phyloP scores from a whole-genome alignment of 768 basidiomycete species.

The Pholiota molesta region DNA sequence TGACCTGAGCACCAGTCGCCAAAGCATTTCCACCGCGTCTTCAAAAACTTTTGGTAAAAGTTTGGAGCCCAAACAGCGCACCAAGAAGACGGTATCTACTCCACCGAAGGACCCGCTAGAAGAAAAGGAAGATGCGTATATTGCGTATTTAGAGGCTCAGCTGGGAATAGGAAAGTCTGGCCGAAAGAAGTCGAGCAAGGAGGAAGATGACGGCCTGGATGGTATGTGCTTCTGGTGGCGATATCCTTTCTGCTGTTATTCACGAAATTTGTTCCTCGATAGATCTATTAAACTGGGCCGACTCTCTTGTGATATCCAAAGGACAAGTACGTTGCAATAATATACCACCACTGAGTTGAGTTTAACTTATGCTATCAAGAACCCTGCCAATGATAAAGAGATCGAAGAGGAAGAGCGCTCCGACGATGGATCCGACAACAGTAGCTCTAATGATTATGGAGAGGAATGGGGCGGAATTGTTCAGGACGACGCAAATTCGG shows the following conservation, averaged over 20 bases:
- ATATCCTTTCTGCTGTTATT: not conserved
- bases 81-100: not conserved
- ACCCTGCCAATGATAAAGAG: conserved; percentile 19
- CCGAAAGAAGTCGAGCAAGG: conserved; percentile 45
- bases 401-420: conserved; percentile 18
- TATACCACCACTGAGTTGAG: not conserved
- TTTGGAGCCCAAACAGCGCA: not conserved
- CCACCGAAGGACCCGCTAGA: conserved; percentile 28
- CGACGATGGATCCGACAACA: conserved; percentile 17
- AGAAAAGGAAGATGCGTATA: conserved; percentile 82
- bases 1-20: not conserved
- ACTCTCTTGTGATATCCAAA: conserved; percentile 33
- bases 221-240: conserved; percentile 48
- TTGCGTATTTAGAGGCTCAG: conserved; percentile 79
- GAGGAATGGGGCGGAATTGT: conserved; percentile 40
- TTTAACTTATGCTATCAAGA: not conserved
- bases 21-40: not conserved
- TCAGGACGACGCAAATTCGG: conserved; percentile 6
- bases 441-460: conserved; percentile 20
- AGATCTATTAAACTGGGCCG: conserved; percentile 62
- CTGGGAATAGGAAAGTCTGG: conserved; percentile 57
- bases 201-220: conserved; percentile 81
- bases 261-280: conserved; percentile 1
- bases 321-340: conserved; percentile 13
- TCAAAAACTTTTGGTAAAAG: not conserved